Conservation (phyloP, 495 filamentous ascomycete genomes). For the Hyphodiscus hymeniophilus region DNA sequence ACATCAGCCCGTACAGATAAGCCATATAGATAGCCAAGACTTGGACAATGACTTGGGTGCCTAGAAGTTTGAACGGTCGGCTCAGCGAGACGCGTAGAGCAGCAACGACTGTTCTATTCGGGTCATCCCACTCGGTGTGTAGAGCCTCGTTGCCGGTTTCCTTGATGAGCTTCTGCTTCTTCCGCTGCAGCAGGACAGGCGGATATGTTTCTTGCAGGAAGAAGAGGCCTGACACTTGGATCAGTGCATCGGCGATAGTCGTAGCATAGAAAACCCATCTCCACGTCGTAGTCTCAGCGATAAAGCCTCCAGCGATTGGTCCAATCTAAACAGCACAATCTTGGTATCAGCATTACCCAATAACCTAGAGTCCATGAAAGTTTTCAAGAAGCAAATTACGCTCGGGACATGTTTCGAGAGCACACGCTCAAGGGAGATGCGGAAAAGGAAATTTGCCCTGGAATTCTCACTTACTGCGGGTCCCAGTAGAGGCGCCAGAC, state of each 20-base stretch:
- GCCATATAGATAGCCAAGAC: conserved; percentile 55
- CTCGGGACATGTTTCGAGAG: too few species aligned
- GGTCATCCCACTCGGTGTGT: conserved; percentile 55
- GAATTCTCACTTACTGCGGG: too few species aligned
- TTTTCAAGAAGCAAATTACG: too few species aligned
- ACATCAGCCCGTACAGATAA: conserved; percentile 70
- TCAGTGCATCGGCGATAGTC: conserved; percentile 51
- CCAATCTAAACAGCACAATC: too few species aligned
- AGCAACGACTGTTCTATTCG: conserved; percentile 34
- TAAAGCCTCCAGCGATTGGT: conserved; percentile 58
- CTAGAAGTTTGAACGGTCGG: conserved; percentile 50
- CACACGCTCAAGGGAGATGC: too few species aligned
- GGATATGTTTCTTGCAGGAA: conserved; percentile 65
- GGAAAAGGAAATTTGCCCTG: too few species aligned
- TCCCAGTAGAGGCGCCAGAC: conserved; percentile 55
- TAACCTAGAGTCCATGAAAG: too few species aligned
- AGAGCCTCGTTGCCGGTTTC: conserved; percentile 54
- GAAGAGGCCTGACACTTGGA: conserved; percentile 57
- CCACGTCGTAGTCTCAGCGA: conserved; percentile 62
- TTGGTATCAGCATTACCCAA: too few species aligned
- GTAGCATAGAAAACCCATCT: conserved; percentile 63
- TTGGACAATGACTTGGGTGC: conserved; percentile 55
- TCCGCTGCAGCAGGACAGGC: conserved; percentile 50
- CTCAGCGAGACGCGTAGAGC: conserved; percentile 42
- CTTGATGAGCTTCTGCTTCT: conserved; percentile 48